phyloP scores from a whole-genome alignment of 805 yeast genomes.

The Ogataea pignaliae region DNA sequence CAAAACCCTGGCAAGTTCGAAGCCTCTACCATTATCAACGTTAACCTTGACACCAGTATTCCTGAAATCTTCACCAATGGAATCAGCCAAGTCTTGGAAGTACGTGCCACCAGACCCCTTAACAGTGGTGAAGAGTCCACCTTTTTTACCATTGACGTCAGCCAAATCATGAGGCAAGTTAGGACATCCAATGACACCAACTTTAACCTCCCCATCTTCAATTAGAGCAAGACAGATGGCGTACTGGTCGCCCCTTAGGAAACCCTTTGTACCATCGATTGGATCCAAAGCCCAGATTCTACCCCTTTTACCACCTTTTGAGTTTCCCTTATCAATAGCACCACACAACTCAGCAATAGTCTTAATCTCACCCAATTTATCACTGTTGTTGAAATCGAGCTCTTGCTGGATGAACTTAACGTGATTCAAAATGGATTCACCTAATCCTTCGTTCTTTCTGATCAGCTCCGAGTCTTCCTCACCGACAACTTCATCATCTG shows the following conservation, averaged over 20 bases:
- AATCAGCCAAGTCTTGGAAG: slow-evolving; percentile 39
- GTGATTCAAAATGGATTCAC: slow-evolving; percentile 53
- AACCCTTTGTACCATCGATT: slow-evolving; percentile 97
- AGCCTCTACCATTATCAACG: slow-evolving; percentile 46
- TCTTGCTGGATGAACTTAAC: slow-evolving; percentile 48
- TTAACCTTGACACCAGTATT: slow-evolving; percentile 33
- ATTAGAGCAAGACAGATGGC: slow-evolving; percentile 92
- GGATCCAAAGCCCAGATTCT: slow-evolving; percentile 98
- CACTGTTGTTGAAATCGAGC: slow-evolving; percentile 30
- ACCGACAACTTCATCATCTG: slow-evolving; percentile 83
- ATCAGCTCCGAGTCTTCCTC: slow-evolving; percentile 84
- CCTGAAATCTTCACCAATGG: slow-evolving; percentile 34
- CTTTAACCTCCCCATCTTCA: slow-evolving; percentile 75
- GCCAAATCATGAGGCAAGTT: slow-evolving; percentile 59
- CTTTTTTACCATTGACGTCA: slow-evolving; percentile 38
- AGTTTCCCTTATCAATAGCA: slow-evolving; percentile 75
- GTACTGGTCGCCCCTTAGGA: slow-evolving; percentile 91
- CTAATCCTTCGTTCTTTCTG: slow-evolving; percentile 46
- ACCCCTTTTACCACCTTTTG: slow-evolving; percentile 72
- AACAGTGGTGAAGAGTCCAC: slow-evolving; percentile 75
- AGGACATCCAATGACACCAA: slow-evolving; percentile 97
- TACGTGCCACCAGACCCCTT: slow-evolving; percentile 59
- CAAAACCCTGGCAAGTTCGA: slow-evolving; percentile 58
- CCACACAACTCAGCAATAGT: slow-evolving; percentile 48
- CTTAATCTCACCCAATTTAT: slow-evolving; percentile 38